Evolutionary conservation across 2,329 filamentous ascomycete genomes (phyloP).

Genomic region (Chrysoporthe puriensis): DNA sequence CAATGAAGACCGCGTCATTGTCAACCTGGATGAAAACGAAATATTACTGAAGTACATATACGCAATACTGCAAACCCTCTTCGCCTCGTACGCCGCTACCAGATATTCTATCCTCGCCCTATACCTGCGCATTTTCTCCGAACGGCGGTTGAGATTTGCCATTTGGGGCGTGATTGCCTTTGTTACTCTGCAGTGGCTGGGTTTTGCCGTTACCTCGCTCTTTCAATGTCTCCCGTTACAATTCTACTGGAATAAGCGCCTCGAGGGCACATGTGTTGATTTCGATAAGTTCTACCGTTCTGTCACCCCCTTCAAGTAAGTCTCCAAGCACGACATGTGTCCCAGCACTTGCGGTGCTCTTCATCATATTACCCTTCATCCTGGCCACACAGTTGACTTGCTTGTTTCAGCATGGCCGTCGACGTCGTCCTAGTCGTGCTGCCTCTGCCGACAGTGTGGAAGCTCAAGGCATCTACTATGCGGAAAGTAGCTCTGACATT

Average conservation of each 20-base stretch:
- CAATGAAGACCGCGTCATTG: conserved; percentile 23
- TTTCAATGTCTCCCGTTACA: conserved; percentile 21
- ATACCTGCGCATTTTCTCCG: conserved; percentile 26
- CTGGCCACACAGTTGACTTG: not conserved
- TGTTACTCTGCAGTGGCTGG: conserved; percentile 23
- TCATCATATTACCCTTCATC: not conserved
- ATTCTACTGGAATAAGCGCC: conserved; percentile 20
- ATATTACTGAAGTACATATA: conserved; percentile 25
- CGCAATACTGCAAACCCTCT: conserved; percentile 16
- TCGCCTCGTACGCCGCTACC: conserved; percentile 25
- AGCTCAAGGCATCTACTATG: conserved; percentile 17
- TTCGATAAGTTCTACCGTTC: conserved; percentile 23
- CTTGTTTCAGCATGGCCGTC: conserved; percentile 13
- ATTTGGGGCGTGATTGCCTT: conserved; percentile 18
- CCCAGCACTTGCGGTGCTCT: not conserved
- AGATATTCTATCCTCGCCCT: conserved; percentile 26
- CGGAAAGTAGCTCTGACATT: conserved; percentile 24
- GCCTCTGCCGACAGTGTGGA: conserved; percentile 25
- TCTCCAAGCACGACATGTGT: not conserved
- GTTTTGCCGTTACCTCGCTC: conserved; percentile 8
- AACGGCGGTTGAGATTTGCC: conserved; percentile 4
- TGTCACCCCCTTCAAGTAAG: conserved; percentile 26
- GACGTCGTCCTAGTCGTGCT: conserved; percentile 17
- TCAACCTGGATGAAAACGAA: conserved; percentile 20
- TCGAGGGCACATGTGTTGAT: conserved; percentile 20